These are phyloP conservation scores for Amaranthus hypochondriacus DNA, from an alignment of 148 eudicot genomes.

Conservation along the genomic window DNA sequence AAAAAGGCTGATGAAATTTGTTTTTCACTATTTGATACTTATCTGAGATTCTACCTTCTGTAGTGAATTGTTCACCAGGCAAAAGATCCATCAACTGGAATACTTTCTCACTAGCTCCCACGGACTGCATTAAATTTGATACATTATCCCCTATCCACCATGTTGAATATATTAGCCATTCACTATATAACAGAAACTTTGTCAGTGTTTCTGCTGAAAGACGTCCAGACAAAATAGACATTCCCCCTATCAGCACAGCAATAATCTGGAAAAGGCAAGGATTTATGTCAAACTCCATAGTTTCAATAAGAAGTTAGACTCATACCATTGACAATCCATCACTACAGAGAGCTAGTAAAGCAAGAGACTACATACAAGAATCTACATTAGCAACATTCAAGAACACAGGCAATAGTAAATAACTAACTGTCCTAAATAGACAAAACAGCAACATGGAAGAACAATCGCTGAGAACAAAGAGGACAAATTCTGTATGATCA, in stretches of 20 bases:
- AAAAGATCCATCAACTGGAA: slow-evolving; percentile 86
- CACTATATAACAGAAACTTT: slow-evolving; percentile 91
- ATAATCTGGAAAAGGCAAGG: slow-evolving; percentile 52
- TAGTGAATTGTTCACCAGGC: slow-evolving; percentile 71
- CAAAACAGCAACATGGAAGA: background rate
- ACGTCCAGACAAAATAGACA: slow-evolving; percentile 75
- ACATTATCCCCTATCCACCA: slow-evolving; percentile 98
- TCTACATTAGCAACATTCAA: background rate
- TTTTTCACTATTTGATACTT: background rate
- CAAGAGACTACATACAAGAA: background rate
- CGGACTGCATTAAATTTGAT: slow-evolving; percentile 95
- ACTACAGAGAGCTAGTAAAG: background rate
- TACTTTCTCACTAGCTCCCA: slow-evolving; percentile 99
- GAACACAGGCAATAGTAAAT: background rate
- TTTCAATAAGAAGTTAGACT: slow-evolving; percentile 2
- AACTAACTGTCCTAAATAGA: background rate
- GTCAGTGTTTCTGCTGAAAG: slow-evolving; percentile 95
- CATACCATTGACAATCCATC: background rate
- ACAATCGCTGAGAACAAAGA: background rate
- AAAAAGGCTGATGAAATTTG: background rate
- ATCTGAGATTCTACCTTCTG: slow-evolving; percentile 42
- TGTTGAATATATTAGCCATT: slow-evolving; percentile 97
- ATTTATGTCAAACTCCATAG: slow-evolving; percentile 19
- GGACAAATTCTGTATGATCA: background rate
- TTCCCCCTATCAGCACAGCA: slow-evolving; percentile 97